phyloP scores from a whole-genome alignment of 805 yeast species.

The Candida boleticola region DNA sequence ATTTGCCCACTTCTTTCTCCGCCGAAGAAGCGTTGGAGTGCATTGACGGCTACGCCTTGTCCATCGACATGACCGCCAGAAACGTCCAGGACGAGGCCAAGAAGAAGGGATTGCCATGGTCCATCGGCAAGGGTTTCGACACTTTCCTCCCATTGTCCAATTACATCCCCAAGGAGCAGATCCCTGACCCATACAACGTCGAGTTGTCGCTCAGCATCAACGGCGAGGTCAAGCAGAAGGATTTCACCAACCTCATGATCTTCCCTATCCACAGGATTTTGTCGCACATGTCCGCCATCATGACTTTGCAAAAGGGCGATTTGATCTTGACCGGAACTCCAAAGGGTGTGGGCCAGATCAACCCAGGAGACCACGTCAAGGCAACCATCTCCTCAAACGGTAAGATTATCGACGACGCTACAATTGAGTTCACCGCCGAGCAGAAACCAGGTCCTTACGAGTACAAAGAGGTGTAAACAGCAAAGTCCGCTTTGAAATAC shows the following conservation, averaged over 20 bases:
- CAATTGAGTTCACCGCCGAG: constrained; percentile 51
- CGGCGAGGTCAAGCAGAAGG: constrained; percentile 68
- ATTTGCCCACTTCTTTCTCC: constrained; percentile 58
- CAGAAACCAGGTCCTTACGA: constrained; percentile 48
- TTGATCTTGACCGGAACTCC: constrained; percentile 95
- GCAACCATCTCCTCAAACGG: constrained; percentile 64
- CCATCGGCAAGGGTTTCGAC: constrained; percentile 94
- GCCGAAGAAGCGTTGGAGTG: constrained; percentile 70
- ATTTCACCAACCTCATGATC: constrained; percentile 77
- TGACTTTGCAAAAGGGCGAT: constrained; percentile 91
- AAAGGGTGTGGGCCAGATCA: constrained; percentile 87
- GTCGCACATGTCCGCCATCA: constrained; percentile 77
- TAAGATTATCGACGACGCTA: constrained; percentile 48
- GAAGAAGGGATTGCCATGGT: constrained; percentile 93
- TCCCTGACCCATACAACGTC: constrained; percentile 74
- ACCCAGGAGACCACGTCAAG: constrained; percentile 73
- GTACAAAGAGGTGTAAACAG: constrained; percentile 28
- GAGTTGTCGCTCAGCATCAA: constrained; percentile 65
- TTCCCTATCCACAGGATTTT: constrained; percentile 82
- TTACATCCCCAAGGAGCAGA: constrained; percentile 61
- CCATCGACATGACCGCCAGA: constrained; percentile 93
- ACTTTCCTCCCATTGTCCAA: constrained; percentile 88
- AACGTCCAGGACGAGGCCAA: constrained; percentile 95
- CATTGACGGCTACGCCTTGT: constrained; percentile 83
- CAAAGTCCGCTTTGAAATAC: neutral